Base-by-base conservation (phyloP, 805 yeast species). In the Metschnikowia cerradonensis region DNA sequence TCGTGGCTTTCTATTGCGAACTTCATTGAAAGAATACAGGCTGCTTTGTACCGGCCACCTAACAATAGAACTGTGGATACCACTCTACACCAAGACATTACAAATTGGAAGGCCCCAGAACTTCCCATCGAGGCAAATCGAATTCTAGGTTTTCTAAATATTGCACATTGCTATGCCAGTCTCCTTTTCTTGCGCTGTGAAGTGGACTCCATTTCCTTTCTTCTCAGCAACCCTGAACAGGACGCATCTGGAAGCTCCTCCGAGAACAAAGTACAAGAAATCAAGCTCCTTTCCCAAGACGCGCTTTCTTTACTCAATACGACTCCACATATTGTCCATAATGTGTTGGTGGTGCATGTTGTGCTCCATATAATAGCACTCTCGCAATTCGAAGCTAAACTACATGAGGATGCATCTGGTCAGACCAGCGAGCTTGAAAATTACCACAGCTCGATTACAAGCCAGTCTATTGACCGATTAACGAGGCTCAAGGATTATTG, bases 331-430 rank as follows among this genome's bases (percentile, higher is more conserved):
- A 15, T 44, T 17, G 39, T 44, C 31, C 47, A 44, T 14, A 35
- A 36, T 17, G 47, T 44, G 41, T n/a, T 44, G 34, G 47, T 44
- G 40, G 47, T 44, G 32, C 47, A 44, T 23, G 40, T 44, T 19
- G 40, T 44, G 26, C 40, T 44, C 33, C 47, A 44, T 13, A 22
- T 44, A 13, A 22, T 44, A 22, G 39, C 47, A 4, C 33, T 44
- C 4, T 19, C 31, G 34, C 47, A 44, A 26, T 36, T 44, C 40
- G 47, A 44, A 22, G 47, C 47, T 6, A 34, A 36, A 17, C 7
- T 44, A 13, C 43, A 40, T 13, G 33, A 31, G 11, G 34, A 36
- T 17, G 40, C 40, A 13, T 34, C 40, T 5, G 41, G 23, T 11
- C 47, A 10, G 20, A 17, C 17, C 33, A 11, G 10, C 17, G 23